A percentile compares a stretch with the other conserved stretches of the same genome.
Conservation (phyloP, 345 rosid species). For the Brassica incana region DNA sequence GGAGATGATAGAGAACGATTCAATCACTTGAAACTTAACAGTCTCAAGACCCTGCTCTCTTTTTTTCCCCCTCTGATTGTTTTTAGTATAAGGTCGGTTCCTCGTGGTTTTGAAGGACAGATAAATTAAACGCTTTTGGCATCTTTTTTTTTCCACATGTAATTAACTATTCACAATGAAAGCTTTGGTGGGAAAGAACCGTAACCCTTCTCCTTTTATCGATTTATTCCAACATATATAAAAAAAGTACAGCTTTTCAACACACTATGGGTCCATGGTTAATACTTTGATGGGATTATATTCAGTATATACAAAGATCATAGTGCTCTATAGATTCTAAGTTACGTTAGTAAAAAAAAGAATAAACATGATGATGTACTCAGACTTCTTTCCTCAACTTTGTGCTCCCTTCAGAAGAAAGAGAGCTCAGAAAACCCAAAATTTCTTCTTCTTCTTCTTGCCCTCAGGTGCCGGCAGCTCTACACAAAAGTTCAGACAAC, state of each 20-base stretch:
- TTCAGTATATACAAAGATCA: conserved; percentile 30
- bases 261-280: neutral
- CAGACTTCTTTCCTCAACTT: conserved; percentile 3
- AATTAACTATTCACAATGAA: no score
- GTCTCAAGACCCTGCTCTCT: neutral
- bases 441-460: conserved; percentile 44
- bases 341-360: conserved; percentile 35
- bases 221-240: neutral
- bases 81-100: no score
- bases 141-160: no score
- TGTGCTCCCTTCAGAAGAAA: neutral
- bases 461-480: conserved; percentile 36
- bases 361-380: conserved; percentile 7
- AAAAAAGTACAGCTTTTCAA: neutral
- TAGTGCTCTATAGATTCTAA: conserved; percentile 14
- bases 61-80: neutral
- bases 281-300: neutral
- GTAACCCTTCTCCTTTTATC: no score
- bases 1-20: conserved; percentile 69
- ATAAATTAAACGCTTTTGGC: neutral
- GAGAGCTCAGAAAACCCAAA: conserved; percentile 37
- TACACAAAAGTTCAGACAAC: conserved; percentile 12
- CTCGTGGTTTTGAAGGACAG: no score
- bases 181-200: no score
- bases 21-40: neutral